A percentile compares a stretch with the other conserved stretches of the same genome.
phyloP scores from a whole-genome alignment of 176 grass and related monocot species.

The Oryza nivara region DNA sequence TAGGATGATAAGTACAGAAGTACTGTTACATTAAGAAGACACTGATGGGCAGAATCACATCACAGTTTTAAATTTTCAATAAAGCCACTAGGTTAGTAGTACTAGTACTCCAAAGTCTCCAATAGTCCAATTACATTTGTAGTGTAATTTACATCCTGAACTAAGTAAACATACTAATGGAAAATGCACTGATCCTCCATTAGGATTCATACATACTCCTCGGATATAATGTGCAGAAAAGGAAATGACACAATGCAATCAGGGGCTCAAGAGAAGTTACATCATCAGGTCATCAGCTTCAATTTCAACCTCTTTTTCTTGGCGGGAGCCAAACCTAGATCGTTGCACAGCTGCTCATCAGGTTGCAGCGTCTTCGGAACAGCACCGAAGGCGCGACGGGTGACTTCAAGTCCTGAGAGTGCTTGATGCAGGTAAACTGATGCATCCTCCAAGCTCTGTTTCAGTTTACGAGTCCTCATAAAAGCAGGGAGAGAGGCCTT shows the following conservation, averaged over 20 bases:
- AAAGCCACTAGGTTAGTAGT: background rate
- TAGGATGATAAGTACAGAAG: background rate
- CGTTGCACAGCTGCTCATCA: slow-evolving; percentile 65
- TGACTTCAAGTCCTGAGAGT: slow-evolving; percentile 74
- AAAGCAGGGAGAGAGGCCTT: slow-evolving; percentile 53
- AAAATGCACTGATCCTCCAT: background rate
- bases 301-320: slow-evolving; percentile 40
- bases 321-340: slow-evolving; percentile 58
- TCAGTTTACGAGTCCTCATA: slow-evolving; percentile 59
- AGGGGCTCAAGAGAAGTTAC: background rate
- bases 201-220: slow-evolving; percentile 9
- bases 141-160: background rate
- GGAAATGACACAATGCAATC: background rate
- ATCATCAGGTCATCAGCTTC: slow-evolving; percentile 37
- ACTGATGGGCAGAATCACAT: background rate
- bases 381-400: slow-evolving; percentile 77
- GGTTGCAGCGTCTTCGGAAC: slow-evolving; percentile 76
- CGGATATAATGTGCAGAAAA: slow-evolving; percentile 25
- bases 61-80: background rate
- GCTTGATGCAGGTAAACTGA: slow-evolving; percentile 82
- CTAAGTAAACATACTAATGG: background rate
- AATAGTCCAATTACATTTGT: slow-evolving; percentile 16
- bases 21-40: background rate
- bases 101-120: background rate
- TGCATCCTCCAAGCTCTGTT: slow-evolving; percentile 68